Base-by-base conservation (phyloP, 352 stramenopile species). In the Phytophthora capsici region DNA sequence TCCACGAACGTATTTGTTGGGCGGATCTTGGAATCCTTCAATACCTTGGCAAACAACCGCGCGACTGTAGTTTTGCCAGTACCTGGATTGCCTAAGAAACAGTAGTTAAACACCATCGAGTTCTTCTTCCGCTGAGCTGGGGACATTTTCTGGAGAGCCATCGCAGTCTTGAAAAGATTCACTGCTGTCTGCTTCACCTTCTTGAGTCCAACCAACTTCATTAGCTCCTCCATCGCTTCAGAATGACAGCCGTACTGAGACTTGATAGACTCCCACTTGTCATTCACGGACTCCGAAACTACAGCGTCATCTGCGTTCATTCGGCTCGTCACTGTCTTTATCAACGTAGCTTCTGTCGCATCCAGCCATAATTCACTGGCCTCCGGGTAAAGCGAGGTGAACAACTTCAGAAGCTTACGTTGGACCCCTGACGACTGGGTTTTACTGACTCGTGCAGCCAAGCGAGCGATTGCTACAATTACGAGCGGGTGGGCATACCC, bases 41-140 rank as follows among this genome's bases (percentile, higher is more conserved):
- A 60, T n/a, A 97, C 82, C 1, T 57, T 63, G n/a, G 88, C 85
- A 77, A 96, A 96, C 23, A 95, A 52, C 17, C 84, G 78, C 3
- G 89, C 89, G 50, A 96, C 85, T 1, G 88, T 94, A 1, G 86
- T 94, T 56, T 95, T 94, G 0, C 85, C 85, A 0, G 83, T 92
- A 4, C 85, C 83, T 17, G 85, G 80, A 16, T 93, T 92, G 1
- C 85, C 85, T 19, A 88, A 57, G 43, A 92, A 93, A 61, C 82
- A 93, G 41, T 89, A 93, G 54, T 93, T 93, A 45, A 88, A 75
- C 4, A 78, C 44, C 37, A 81, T 77, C 12, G 63, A 23, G 54
- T 96, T 96, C 65, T 90, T 86, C 67, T 92, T 93, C 10, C 87
- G 70, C 50, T 85, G 78, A 6, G 63, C 32, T 2, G 63, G 23